These are phyloP conservation scores for Umbelopsis sp. DNA, from an alignment of 371 early-diverging fungal species.

Conservation along the genomic window DNA sequence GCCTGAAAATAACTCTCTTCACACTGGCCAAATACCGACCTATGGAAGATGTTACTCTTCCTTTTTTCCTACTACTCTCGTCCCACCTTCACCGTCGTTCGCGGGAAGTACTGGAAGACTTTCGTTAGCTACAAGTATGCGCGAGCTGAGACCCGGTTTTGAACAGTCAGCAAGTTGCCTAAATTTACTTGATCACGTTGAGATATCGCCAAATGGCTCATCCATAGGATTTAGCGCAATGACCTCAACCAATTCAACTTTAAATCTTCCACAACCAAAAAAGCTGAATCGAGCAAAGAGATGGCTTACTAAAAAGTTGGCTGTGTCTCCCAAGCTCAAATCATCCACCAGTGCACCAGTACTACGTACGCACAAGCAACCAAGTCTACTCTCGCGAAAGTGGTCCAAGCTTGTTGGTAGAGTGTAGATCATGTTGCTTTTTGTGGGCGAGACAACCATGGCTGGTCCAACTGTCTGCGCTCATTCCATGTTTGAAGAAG, in stretches of 20 bases:
- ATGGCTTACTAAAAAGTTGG: not conserved
- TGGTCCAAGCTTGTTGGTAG: not conserved
- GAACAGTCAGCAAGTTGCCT: slow-evolving; percentile 2
- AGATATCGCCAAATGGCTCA: not conserved
- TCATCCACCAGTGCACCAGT: not conserved
- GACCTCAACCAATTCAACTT: not conserved
- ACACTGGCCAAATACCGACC: not conserved
- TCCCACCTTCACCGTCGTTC: not conserved
- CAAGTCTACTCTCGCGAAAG: not conserved
- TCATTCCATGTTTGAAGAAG: not conserved
- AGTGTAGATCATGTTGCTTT: not conserved
- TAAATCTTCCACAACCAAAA: not conserved
- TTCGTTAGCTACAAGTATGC: not conserved
- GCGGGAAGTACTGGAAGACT: not conserved
- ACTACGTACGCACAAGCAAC: not conserved
- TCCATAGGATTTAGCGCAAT: not conserved
- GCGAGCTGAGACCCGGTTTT: not conserved
- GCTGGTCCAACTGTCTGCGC: not conserved
- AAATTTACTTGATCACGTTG: not conserved
- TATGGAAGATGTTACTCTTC: slow-evolving; percentile 16
- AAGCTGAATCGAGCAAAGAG: not conserved
- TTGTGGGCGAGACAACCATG: not conserved
- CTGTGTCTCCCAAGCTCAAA: not conserved
- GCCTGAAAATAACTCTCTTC: not conserved
- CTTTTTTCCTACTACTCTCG: not conserved